Base-by-base conservation (phyloP, 768 basidiomycete genomes). In the Podaxis mareebaensis region DNA sequence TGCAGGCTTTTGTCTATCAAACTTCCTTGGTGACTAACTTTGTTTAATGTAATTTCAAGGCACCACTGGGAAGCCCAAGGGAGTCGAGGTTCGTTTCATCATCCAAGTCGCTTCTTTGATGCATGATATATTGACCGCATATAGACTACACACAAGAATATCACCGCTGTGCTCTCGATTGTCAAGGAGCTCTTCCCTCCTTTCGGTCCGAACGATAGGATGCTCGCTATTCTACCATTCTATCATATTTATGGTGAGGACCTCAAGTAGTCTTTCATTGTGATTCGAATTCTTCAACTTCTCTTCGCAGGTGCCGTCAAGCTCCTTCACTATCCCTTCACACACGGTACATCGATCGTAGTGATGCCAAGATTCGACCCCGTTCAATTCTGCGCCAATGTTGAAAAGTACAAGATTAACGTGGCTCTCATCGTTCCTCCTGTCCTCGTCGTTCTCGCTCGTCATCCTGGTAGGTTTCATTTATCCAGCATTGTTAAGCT, bases 41-140 rank as follows among this genome's bases (percentile, higher is more conserved):
- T 33, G 53, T 15, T 30, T 42, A 56, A 8, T 15, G 20, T 28
- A 22, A 26, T 2, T 62, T 78, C 75, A 75, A 71, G 92, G 92
- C 4, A 93, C 92, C 0, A 92, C 90, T 0, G 90, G 92, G 1
- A 86, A 86, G 65, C 87, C 92, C 2, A 95, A 94, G 74, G 92
- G 83, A 58, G 81, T 83, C 20, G 80, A 82, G 77, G 82, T 82
- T 66, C 60, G 68, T 46, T 20, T 48, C 33, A 58, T 2, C n/a
- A 6, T 55, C 5, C 33, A 49, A 55, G 40, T 46, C 52, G 52
- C 22, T 11, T 46, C 36, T 1, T 13, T 13, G 53, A 24, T 39
- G 66, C 60, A 30, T 39, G 60, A 67, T 26, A 10, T 7, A 8
- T 4, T 53, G 4, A 20, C 56, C 38, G 13, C 28, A 5, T 61